phyloP scores from a whole-genome alignment of 805 yeast species.

The Zygotorulaspora florentina region DNA sequence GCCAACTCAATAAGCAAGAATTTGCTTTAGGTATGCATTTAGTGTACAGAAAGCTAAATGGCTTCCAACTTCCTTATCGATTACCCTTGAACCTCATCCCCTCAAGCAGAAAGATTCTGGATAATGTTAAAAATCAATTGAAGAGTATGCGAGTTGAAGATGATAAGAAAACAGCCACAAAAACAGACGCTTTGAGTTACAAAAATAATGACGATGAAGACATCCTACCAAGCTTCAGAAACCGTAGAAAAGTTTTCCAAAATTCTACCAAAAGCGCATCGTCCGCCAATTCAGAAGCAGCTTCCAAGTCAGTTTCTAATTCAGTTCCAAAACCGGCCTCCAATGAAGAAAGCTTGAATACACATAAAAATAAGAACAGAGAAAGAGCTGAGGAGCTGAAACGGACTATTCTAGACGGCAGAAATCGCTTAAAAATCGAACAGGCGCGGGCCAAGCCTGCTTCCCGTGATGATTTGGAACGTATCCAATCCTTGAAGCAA shows the following conservation, averaged over 20 bases:
- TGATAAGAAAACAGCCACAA: constrained; percentile 19
- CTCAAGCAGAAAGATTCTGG: constrained; percentile 71
- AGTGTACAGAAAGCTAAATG: constrained; percentile 85
- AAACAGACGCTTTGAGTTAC: constrained; percentile 44
- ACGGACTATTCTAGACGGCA: constrained; percentile 19
- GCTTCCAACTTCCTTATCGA: constrained; percentile 73
- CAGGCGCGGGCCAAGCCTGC: constrained; percentile 3
- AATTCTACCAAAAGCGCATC: background rate
- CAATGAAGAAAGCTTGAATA: constrained; percentile 1
- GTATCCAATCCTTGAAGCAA: constrained; percentile 60
- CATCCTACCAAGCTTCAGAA: constrained; percentile 63
- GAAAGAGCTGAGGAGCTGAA: constrained; percentile 31
- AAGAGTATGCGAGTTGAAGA: constrained; percentile 17
- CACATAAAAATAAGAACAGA: background rate
- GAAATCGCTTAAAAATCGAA: constrained; percentile 9
- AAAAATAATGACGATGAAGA: constrained; percentile 77
- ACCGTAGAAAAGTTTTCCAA: constrained; percentile 43
- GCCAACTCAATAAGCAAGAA: constrained; percentile 81
- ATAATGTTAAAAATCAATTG: constrained; percentile 59
- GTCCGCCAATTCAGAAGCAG: background rate
- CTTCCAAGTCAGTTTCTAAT: background rate
- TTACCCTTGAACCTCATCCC: constrained; percentile 90
- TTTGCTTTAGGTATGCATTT: constrained; percentile 97
- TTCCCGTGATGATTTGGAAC: constrained; percentile 40
- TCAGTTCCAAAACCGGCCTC: constrained; percentile 5